phyloP scores from a whole-genome alignment of 345 rosid species.

The Arabis hirsuta region DNA sequence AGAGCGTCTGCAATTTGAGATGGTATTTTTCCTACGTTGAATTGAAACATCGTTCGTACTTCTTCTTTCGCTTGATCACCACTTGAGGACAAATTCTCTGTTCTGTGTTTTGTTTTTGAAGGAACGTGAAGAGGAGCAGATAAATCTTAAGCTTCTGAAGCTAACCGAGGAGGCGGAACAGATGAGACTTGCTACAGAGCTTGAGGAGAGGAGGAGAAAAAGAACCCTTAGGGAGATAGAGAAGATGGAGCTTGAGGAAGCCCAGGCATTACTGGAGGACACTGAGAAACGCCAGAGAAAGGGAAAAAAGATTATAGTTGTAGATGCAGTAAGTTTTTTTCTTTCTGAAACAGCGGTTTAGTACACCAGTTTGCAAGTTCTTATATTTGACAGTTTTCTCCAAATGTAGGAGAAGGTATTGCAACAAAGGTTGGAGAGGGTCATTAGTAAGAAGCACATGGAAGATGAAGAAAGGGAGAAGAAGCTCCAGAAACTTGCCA shows the following conservation, averaged over 20 bases:
- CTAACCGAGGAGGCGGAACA: slow-evolving; percentile 92
- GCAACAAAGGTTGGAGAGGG: slow-evolving; percentile 79
- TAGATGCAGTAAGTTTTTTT: slow-evolving; percentile 73
- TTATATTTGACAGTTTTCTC: neutral
- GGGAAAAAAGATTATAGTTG: slow-evolving; percentile 70
- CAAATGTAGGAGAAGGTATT: slow-evolving; percentile 76
- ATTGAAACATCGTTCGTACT: neutral
- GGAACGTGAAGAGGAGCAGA: slow-evolving; percentile 95
- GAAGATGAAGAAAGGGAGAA: slow-evolving; percentile 98
- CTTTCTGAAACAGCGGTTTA: neutral
- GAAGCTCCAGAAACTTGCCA: slow-evolving; percentile 79
- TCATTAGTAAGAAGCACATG: slow-evolving; percentile 77
- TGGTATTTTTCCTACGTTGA: slow-evolving; percentile 47
- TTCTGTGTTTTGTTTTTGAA: slow-evolving; percentile 38
- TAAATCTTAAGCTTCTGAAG: slow-evolving; percentile 74
- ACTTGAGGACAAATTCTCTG: neutral
- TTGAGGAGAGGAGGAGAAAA: slow-evolving; percentile 72
- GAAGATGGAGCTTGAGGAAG: slow-evolving; percentile 89
- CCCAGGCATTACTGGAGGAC: slow-evolving; percentile 80
- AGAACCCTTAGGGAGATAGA: slow-evolving; percentile 84
- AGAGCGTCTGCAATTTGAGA: slow-evolving; percentile 87
- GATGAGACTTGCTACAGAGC: slow-evolving; percentile 81
- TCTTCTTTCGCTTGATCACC: neutral
- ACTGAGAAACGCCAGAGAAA: slow-evolving; percentile 76
- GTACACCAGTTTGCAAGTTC: neutral